Evolutionary conservation across 1,284 basidiomycete genomes (phyloP).

Genomic region (Leccinum laetum): DNA sequence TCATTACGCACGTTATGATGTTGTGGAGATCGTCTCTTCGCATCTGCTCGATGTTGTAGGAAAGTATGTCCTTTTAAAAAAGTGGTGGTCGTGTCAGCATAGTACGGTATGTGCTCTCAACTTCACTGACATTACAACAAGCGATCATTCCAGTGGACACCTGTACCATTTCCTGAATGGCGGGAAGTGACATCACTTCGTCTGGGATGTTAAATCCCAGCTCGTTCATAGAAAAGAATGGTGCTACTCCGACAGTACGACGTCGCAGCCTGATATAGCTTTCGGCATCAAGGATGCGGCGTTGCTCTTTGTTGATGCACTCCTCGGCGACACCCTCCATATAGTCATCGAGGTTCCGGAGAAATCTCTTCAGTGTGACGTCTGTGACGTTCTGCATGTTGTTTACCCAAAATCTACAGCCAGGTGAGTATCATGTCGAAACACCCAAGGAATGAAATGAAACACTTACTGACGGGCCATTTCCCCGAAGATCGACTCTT

Average conservation of each 20-base stretch:
- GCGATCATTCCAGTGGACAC: neutral
- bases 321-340: neutral
- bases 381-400: neutral
- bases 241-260: neutral
- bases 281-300: neutral
- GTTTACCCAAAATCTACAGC: neutral
- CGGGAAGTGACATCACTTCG: neutral
- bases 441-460: neutral
- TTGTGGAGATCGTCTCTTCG: neutral
- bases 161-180: neutral
- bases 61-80: neutral
- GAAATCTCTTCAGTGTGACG: neutral
- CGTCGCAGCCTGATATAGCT: neutral
- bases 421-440: neutral
- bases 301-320: neutral
- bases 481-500: neutral
- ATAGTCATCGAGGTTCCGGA: neutral
- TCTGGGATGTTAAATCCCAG: neutral
- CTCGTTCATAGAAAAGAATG: neutral
- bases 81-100: neutral
- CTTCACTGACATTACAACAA: neutral
- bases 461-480: neutral
- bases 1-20: slow-evolving; percentile 32
- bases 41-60: neutral
- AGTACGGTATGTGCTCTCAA: neutral